Evolutionary conservation across 1,139 yeast genomes (phyloP), one percentile per base, ranked within the genome.

Genomic region (Eremothecium cymbalariae): DNA sequence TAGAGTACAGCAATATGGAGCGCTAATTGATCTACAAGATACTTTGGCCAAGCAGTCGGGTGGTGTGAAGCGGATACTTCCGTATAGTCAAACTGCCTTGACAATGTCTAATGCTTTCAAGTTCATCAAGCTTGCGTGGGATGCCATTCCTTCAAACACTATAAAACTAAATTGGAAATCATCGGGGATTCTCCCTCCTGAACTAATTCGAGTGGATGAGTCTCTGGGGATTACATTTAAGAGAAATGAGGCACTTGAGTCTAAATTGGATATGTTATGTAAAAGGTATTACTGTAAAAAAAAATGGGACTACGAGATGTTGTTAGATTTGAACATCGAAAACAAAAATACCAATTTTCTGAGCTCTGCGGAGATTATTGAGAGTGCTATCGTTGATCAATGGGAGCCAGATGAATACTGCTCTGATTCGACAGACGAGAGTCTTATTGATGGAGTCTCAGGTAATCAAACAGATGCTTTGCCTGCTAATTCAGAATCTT

Each of bases 301-400:
- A 34, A 71, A 75, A 9, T 76, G 83, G 83, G 75, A 73, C 34
- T 61, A 69, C 19, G 72, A 71, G 33, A 72, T 72, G 43, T 52
- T 77, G 20, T 47, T 75, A 32, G 77, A 75, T 20, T 56, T 77
- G 31, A 71, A 73, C 6, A 70, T 74, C 36, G 84, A 77, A 51
- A 60, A 74, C 38, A 74, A 72, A 27, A 59, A 59, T 45, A 67
- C 73, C 18, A 70, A 72, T 2, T 77, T 75, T 49, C 63, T 70
- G 8, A 74, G 81, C n/a, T 72, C 74, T 33, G 77, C 71, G 39
- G 83, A 77, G 44, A 68, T 76, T 30, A 74, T 76, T 3, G 74
- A 75, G 16, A 71, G 80, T 52, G 74, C 82, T 45, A 62, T 74
- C 8, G 70, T 70, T 51, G 77, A 72, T 38, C 57, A 55, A 21